Evolutionary conservation across 2,329 filamentous ascomycete species (phyloP).

Genomic region (Didymellaceae sp.): DNA sequence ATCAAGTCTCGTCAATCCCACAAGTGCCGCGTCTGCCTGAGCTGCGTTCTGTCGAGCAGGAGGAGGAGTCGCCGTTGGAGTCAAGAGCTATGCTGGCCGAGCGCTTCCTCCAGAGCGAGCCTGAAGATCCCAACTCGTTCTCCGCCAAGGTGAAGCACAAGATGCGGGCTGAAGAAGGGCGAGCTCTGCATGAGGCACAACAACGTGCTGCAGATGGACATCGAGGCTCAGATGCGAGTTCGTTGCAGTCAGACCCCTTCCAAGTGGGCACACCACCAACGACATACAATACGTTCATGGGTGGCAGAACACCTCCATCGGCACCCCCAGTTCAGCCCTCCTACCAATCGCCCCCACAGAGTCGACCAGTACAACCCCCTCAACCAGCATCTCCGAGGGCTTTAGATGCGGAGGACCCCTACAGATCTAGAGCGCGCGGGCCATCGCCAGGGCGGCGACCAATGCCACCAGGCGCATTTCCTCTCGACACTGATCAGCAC

Average conservation of each 20-base stretch:
- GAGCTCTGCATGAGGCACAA: slow-evolving; percentile 55
- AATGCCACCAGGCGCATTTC: slow-evolving; percentile 34
- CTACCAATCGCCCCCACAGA: slow-evolving; percentile 22
- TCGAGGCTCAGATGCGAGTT: slow-evolving; percentile 42
- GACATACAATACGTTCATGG: slow-evolving; percentile 22
- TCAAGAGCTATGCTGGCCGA: slow-evolving; percentile 31
- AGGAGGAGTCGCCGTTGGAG: slow-evolving; percentile 38
- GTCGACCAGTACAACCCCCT: slow-evolving; percentile 4
- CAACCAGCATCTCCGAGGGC: slow-evolving; percentile 23
- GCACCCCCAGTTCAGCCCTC: slow-evolving; percentile 18
- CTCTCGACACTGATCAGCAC: slow-evolving; percentile 33
- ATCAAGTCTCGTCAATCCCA: slow-evolving; percentile 55
- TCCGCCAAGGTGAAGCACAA: slow-evolving; percentile 55
- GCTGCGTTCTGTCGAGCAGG: slow-evolving; percentile 22
- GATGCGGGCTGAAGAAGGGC: slow-evolving; percentile 61
- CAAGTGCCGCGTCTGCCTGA: slow-evolving; percentile 40
- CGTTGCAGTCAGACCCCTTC: slow-evolving; percentile 31
- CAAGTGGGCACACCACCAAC: slow-evolving; percentile 39
- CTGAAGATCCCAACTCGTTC: slow-evolving; percentile 51
- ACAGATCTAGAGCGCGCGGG: slow-evolving; percentile 39
- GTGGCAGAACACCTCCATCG: slow-evolving; percentile 34
- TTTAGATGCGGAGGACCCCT: slow-evolving; percentile 36
- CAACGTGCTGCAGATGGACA: slow-evolving; percentile 33
- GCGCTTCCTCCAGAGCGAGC: slow-evolving; percentile 41
- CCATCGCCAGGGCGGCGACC: slow-evolving; percentile 38